phyloP scores from a whole-genome alignment of 208 protist genomes.

The Leishmania martiniquensis region DNA sequence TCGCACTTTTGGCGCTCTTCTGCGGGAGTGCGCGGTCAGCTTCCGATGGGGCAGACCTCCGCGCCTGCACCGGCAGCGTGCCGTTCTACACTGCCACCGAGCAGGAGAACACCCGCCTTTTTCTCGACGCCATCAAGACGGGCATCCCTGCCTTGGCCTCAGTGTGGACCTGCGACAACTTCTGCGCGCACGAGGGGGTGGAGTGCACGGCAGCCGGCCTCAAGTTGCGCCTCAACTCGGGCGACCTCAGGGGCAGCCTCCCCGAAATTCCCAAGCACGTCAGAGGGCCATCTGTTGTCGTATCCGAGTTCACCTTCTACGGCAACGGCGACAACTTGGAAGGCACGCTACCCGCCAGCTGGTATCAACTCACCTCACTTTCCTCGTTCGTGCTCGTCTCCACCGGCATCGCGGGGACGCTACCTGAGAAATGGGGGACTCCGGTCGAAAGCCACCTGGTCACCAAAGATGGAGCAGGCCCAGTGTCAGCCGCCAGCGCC shows the following conservation, averaged over 20 bases:
- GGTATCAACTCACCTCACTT: constrained; percentile 11
- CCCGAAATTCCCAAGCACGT: constrained; percentile 15
- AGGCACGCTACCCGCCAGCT: constrained; percentile 20
- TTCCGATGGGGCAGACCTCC: not conserved
- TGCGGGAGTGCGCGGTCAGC: constrained; percentile 3
- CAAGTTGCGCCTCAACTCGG: constrained; percentile 6
- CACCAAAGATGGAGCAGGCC: no score
- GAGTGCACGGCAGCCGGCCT: constrained; percentile 14
- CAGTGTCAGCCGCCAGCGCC: no score
- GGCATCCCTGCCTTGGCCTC: constrained; percentile 6
- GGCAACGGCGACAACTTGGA: constrained; percentile 10
- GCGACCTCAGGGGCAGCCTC: constrained; percentile 10
- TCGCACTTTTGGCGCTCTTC: constrained; percentile 6
- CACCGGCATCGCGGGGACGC: constrained; percentile 14
- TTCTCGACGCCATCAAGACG: constrained; percentile 20
- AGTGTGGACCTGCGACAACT: constrained; percentile 30
- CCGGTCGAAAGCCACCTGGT: not conserved
- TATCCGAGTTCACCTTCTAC: constrained; percentile 9
- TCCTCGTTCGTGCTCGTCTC: constrained; percentile 7
- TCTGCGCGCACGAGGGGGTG: constrained; percentile 20
- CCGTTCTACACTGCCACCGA: constrained; percentile 17
- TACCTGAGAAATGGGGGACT: not conserved
- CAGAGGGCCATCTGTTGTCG: constrained; percentile 10
- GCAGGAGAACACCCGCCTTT: constrained; percentile 20
- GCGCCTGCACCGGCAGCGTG: constrained; percentile 2